Conservation (phyloP, 164 flowering plant genomes). For the Dillenia suffruticosa region DNA sequence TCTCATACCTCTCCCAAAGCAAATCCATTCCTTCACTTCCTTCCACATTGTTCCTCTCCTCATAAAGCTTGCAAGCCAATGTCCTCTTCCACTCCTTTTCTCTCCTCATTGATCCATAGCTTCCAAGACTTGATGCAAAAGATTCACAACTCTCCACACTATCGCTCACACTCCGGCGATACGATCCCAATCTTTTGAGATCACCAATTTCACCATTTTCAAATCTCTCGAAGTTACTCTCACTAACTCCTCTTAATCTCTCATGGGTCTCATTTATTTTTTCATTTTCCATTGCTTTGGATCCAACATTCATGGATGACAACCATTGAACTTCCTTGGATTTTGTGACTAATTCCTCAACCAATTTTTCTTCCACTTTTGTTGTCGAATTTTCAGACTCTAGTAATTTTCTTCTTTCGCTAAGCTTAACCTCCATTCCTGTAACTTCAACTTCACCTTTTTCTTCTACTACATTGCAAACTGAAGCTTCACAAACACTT, state of each 20-base stretch:
- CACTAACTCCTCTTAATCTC: not conserved
- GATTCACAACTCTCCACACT: constrained; percentile 6
- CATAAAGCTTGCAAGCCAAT: constrained; percentile 85
- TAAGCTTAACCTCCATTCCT: too few relatives aligned
- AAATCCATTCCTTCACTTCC: constrained; percentile 78
- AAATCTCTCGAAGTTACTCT: not conserved
- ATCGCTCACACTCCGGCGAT: not conserved
- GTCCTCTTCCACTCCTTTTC: constrained; percentile 92
- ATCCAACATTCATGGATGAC: constrained; percentile 13
- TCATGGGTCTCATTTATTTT: not conserved
- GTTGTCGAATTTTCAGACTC: constrained; percentile 10
- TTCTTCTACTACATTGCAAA: constrained; percentile 11
- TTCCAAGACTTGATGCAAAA: constrained; percentile 19
- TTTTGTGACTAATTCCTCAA: constrained; percentile 10
- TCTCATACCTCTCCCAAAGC: constrained; percentile 86
- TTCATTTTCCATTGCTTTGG: constrained; percentile 19
- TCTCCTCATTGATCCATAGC: constrained; percentile 64
- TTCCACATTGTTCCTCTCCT: constrained; percentile 58
- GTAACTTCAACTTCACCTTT: constrained; percentile 3
- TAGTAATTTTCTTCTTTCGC: too few relatives aligned
- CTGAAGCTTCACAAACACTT: constrained; percentile 2
- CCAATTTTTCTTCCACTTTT: constrained; percentile 24
- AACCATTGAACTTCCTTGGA: constrained; percentile 21
- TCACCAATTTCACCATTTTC: constrained; percentile 1
- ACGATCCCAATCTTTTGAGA: not conserved